Evolutionary conservation across 2,329 filamentous ascomycete species (phyloP).

Genomic region (Verticillium tricorpus): DNA sequence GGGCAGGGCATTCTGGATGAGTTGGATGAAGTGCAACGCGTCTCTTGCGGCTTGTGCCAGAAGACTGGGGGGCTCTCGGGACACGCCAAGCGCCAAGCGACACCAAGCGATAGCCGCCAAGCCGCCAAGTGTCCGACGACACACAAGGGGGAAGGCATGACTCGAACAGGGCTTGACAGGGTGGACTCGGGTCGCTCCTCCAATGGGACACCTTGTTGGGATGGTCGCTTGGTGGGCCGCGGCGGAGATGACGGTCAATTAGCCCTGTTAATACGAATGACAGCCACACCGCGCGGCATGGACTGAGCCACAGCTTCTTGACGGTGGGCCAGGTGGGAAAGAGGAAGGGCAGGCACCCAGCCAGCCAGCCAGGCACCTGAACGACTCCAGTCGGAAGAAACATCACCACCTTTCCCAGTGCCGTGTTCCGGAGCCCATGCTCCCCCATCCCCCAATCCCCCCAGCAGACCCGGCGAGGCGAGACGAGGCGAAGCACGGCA

Average conservation of each 20-base stretch:
- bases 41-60: neutral
- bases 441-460: neutral
- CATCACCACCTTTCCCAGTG: neutral
- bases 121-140: neutral
- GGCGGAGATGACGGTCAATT: neutral
- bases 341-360: neutral
- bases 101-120: neutral
- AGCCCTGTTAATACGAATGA: neutral
- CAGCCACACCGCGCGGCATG: neutral
- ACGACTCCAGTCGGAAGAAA: neutral
- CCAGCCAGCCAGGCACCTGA: neutral
- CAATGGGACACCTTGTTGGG: neutral
- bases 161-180: neutral
- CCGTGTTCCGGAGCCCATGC: neutral
- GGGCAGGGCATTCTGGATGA: neutral
- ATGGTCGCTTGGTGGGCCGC: neutral
- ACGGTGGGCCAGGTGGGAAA: neutral
- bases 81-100: slow-evolving; percentile 1
- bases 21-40: neutral
- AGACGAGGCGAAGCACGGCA: neutral
- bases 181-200: neutral
- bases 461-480: neutral
- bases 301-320: neutral
- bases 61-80: neutral
- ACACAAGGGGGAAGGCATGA: neutral